Evolutionary conservation across 1,284 basidiomycete species (phyloP).

Genomic region (Takashimella tepidaria): DNA sequence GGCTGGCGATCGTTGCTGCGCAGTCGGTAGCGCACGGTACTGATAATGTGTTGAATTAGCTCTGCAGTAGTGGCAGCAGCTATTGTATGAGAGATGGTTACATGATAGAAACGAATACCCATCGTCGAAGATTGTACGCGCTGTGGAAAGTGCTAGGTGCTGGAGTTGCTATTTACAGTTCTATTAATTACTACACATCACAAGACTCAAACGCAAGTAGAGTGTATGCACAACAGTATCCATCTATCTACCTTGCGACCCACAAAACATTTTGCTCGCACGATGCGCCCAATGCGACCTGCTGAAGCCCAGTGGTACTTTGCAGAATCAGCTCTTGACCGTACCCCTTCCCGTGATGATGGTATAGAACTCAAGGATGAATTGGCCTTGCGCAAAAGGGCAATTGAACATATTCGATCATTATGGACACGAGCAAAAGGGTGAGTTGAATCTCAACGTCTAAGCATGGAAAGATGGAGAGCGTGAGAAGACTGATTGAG

Average conservation of each 20-base stretch:
- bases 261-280: no score
- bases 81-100: no score
- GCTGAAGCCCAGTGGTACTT: slow-evolving; percentile 41
- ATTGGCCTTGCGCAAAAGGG: slow-evolving; percentile 24
- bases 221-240: background rate
- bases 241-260: no score
- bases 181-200: background rate
- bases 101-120: no score
- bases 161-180: no score
- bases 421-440: slow-evolving; percentile 7
- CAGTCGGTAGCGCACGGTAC: no score
- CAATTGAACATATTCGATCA: slow-evolving; percentile 25
- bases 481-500: background rate
- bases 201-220: background rate
- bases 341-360: slow-evolving; percentile 31
- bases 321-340: slow-evolving; percentile 11
- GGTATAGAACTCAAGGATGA: slow-evolving; percentile 26
- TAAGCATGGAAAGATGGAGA: background rate
- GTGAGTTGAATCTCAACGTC: slow-evolving; percentile 11
- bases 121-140: no score
- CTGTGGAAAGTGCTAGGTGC: no score
- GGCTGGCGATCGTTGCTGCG: no score
- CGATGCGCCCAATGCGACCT: slow-evolving; percentile 27
- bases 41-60: no score
- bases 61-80: no score